Conservation (phyloP, 148 eudicot genomes). For the Persicaria tinctoria region DNA sequence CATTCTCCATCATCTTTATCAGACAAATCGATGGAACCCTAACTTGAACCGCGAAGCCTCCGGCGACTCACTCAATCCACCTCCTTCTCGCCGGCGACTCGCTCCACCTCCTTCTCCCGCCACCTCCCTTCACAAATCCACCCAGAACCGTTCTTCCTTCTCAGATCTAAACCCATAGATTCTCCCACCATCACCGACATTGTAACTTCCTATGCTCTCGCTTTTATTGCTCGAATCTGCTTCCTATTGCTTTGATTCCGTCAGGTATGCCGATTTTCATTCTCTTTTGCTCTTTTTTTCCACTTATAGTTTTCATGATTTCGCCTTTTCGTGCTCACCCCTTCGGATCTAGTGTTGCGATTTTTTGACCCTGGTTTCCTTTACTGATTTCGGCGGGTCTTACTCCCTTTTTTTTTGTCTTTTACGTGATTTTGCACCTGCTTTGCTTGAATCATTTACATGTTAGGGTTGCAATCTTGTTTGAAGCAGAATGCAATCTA, state of each 20-base stretch:
- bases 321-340: not conserved
- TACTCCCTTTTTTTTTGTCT: not conserved
- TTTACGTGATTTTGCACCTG: not conserved
- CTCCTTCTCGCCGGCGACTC: no score
- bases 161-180: not conserved
- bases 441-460: not conserved
- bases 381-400: not conserved
- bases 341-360: not conserved
- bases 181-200: not conserved
- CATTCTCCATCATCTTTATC: no score
- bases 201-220: not conserved
- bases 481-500: no score
- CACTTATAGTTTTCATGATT: not conserved
- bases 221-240: not conserved
- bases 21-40: no score
- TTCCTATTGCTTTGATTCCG: not conserved
- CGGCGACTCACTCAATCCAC: no score
- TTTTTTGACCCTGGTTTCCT: not conserved
- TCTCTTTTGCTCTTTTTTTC: not conserved
- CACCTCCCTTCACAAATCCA: no score
- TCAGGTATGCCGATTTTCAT: not conserved
- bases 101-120: no score
- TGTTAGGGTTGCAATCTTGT: no score
- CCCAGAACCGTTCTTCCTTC: no score
- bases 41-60: no score